Evolutionary conservation across 345 rosid genomes (phyloP).

Genomic region (Euphorbia lathyris): DNA sequence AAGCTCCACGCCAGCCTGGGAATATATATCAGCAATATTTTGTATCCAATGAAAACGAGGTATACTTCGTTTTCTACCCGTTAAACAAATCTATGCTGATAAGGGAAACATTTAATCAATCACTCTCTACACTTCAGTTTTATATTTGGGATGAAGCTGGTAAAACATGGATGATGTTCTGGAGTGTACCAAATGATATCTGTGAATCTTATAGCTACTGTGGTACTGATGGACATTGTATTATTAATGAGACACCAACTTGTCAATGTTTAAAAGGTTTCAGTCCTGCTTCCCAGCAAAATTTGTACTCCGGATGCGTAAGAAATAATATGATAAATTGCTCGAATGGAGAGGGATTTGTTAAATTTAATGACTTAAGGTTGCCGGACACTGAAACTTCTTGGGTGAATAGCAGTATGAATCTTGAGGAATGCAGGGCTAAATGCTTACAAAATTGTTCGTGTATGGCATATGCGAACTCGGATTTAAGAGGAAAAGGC

Average conservation of each 20-base stretch:
- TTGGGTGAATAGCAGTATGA: constrained; percentile 2
- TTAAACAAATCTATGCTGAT: not conserved
- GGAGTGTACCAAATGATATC: not conserved
- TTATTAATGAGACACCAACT: not conserved
- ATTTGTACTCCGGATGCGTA: constrained; percentile 22
- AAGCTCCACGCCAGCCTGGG: not conserved
- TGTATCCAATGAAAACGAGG: not conserved
- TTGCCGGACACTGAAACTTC: constrained; percentile 16
- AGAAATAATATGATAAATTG: constrained; percentile 13
- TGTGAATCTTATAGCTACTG: constrained; percentile 18
- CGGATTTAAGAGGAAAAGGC: constrained; percentile 15
- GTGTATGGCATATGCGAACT: constrained; percentile 26
- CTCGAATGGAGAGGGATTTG: constrained; percentile 2
- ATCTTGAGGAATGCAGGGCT: constrained; percentile 11
- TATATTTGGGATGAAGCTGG: constrained; percentile 11
- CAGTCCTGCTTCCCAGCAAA: not conserved
- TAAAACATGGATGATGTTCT: not conserved
- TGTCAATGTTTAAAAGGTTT: constrained; percentile 22
- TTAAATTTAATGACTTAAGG: not conserved
- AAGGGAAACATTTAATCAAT: not conserved
- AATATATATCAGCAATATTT: not conserved
- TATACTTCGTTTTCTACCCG: not conserved
- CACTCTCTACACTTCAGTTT: not conserved
- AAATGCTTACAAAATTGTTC: constrained; percentile 21
- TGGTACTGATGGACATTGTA: constrained; percentile 20